Percentiles rank a stretch among this genome's conserved stretches.
Evolutionary conservation across 352 stramenopile species (phyloP).

Genomic region (Phytopythium montanum): DNA sequence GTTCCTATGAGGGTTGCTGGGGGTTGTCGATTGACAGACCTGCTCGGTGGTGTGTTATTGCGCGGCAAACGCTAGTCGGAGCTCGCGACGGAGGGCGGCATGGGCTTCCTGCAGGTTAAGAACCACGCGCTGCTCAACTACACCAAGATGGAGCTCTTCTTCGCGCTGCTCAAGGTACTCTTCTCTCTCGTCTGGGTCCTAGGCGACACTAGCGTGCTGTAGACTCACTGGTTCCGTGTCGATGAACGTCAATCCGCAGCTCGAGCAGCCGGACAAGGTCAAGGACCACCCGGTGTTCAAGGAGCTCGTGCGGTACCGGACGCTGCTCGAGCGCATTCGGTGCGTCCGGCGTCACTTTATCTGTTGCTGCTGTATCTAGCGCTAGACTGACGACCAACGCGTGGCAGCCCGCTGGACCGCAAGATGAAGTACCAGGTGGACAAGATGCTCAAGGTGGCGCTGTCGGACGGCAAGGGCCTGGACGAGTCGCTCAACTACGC

Average conservation of each 20-base stretch:
- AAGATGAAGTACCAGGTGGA: conserved; percentile 91
- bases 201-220: not conserved
- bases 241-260: conserved; percentile 15
- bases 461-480: conserved; percentile 64
- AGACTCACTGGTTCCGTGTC: not conserved
- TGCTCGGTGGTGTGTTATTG: conserved; percentile 1
- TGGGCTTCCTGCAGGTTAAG: conserved; percentile 85
- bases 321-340: conserved; percentile 81
- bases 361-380: not conserved
- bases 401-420: conserved; percentile 58
- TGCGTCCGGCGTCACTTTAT: conserved; percentile 10
- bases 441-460: conserved; percentile 87
- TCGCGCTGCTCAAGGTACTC: conserved; percentile 71
- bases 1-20: not conserved
- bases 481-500: conserved; percentile 80
- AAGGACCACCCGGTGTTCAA: conserved; percentile 82
- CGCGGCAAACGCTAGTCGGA: conserved; percentile 32
- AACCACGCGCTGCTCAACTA: conserved; percentile 85
- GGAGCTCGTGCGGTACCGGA: conserved; percentile 81
- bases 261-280: conserved; percentile 66
- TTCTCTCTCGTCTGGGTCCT: not conserved
- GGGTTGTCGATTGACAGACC: not conserved
- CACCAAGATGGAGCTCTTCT: conserved; percentile 88
- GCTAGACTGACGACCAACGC: not conserved
- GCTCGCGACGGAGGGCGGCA: conserved; percentile 53